A percentile compares a stretch with the other conserved stretches of the same genome.
Evolutionary conservation across 2,329 filamentous ascomycete species (phyloP).

Genomic region (Sclerotinia nivalis): DNA sequence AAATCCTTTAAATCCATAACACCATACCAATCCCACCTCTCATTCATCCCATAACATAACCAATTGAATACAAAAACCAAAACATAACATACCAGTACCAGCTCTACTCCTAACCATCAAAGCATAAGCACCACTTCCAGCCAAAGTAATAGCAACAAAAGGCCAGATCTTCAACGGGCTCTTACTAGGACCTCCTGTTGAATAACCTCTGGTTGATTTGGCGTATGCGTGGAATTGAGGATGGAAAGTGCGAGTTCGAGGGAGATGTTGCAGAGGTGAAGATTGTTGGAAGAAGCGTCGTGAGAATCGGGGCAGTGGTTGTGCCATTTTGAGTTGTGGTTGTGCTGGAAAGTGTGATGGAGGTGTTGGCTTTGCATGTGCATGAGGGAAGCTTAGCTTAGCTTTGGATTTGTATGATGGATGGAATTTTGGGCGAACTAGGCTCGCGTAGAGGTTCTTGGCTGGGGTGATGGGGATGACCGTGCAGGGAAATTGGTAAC

Average conservation of each 20-base stretch:
- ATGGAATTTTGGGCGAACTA: neutral
- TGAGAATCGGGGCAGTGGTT: constrained; percentile 34
- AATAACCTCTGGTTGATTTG: constrained; percentile 32
- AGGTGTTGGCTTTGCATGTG: constrained; percentile 10
- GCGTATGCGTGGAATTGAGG: constrained; percentile 26
- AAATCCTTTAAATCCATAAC: constrained; percentile 15
- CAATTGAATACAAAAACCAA: neutral
- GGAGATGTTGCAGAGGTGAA: constrained; percentile 28
- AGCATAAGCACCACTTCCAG: constrained; percentile 52
- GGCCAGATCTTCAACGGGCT: constrained; percentile 44
- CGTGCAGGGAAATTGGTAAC: constrained; percentile 10
- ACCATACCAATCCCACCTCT: neutral
- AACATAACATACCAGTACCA: constrained; percentile 35
- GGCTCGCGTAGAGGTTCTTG: constrained; percentile 2
- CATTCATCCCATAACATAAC: neutral
- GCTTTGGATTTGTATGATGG: neutral
- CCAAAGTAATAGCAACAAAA: constrained; percentile 46
- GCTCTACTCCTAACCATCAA: constrained; percentile 52
- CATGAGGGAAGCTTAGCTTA: constrained; percentile 6
- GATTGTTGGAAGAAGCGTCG: constrained; percentile 35
- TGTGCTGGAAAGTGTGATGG: neutral
- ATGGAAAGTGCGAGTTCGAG: constrained; percentile 30
- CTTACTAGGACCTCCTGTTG: constrained; percentile 38
- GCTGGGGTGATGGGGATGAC: neutral
- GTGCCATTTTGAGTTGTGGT: constrained; percentile 32